Evolutionary conservation across 345 rosid genomes (phyloP).

Genomic region (Cardiospermum halicacabum): DNA sequence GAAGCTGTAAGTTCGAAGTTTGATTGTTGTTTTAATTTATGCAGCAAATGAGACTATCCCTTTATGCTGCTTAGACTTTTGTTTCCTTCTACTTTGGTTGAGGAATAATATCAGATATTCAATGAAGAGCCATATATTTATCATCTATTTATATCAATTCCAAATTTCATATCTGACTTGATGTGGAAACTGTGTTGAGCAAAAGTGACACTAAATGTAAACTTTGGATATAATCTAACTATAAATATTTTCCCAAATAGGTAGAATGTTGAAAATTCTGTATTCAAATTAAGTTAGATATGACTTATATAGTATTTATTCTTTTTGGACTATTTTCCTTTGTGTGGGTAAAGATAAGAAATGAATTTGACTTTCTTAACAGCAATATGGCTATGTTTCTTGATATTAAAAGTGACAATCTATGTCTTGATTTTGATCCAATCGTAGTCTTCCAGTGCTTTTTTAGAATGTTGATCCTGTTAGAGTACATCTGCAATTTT

Average conservation of each 20-base stretch:
- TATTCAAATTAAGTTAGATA: too few relatives aligned
- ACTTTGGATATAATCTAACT: too few relatives aligned
- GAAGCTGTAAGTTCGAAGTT: slow-evolving; percentile 53
- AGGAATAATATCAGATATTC: background rate
- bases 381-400: background rate
- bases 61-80: background rate
- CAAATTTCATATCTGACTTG: background rate
- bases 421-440: background rate
- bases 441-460: background rate
- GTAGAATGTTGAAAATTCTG: too few relatives aligned
- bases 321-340: background rate
- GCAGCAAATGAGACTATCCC: background rate
- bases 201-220: too few relatives aligned
- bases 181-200: too few relatives aligned
- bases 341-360: background rate
- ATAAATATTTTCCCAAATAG: too few relatives aligned
- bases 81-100: background rate
- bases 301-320: background rate
- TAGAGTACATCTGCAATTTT: background rate
- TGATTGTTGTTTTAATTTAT: background rate
- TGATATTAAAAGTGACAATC: background rate
- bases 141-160: background rate
- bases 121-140: background rate
- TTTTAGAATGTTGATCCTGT: background rate
- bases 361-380: background rate